Conservation (phyloP, 768 basidiomycete species). For the Kwoniella sp. region DNA sequence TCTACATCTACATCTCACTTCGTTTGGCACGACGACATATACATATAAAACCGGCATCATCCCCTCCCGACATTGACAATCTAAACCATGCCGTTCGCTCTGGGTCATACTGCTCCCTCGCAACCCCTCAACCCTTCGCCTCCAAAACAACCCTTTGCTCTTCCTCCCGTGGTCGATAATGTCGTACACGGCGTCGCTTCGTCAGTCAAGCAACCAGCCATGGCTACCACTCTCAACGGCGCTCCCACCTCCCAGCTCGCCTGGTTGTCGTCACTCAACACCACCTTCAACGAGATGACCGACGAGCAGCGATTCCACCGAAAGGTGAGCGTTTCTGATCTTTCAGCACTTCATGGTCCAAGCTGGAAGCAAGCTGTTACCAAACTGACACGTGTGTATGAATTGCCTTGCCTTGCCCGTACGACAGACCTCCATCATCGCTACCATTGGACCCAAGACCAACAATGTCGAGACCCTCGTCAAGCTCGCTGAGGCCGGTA, state of each 20-base stretch:
- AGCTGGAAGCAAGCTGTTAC: slow-evolving; percentile 12
- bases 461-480: slow-evolving; percentile 86
- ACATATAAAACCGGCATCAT: too few relatives aligned
- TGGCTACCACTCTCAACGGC: slow-evolving; percentile 21
- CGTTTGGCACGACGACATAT: neutral
- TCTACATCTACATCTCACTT: neutral
- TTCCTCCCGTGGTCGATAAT: slow-evolving; percentile 1
- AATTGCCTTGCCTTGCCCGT: neutral
- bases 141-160: slow-evolving; percentile 5
- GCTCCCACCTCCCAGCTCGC: slow-evolving; percentile 68
- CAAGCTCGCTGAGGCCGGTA: slow-evolving; percentile 83
- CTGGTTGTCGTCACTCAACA: slow-evolving; percentile 84
- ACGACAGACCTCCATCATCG: slow-evolving; percentile 89
- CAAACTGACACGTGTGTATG: neutral
- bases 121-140: slow-evolving; percentile 19
- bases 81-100: slow-evolving; percentile 10
- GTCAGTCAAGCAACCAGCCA: slow-evolving; percentile 3
- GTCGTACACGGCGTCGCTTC: slow-evolving; percentile 1
- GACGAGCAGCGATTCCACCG: slow-evolving; percentile 82
- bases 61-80: too few relatives aligned
- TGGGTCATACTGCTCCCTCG: slow-evolving; percentile 24
- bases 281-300: slow-evolving; percentile 70
- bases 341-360: neutral
- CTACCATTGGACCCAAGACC: slow-evolving; percentile 98
- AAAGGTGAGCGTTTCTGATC: slow-evolving; percentile 66